phyloP scores from a whole-genome alignment of 1,284 basidiomycete species.

The Pseudozyma flocculosa region DNA sequence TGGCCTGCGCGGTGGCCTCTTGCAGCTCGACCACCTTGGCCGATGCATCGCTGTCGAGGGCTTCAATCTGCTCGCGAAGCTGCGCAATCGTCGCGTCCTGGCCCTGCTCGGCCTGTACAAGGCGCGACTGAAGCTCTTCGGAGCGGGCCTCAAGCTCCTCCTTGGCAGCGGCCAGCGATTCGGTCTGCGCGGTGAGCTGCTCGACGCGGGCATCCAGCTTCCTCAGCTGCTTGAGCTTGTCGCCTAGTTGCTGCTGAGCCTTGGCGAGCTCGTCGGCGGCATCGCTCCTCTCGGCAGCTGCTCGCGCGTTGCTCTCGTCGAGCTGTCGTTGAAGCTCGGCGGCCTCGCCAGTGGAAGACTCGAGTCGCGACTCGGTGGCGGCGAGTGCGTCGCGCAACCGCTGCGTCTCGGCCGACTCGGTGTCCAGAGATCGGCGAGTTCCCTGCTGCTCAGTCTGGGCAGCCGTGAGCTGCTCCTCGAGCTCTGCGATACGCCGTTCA shows the following conservation, averaged over 20 bases:
- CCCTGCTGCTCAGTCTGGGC: background rate
- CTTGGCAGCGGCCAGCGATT: background rate
- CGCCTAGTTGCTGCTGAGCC: background rate
- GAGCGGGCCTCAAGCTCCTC: slow-evolving; percentile 7
- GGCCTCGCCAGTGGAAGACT: background rate
- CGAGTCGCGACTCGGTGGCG: background rate
- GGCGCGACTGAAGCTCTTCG: slow-evolving; percentile 6
- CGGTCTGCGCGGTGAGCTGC: too few species aligned
- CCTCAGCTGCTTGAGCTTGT: background rate
- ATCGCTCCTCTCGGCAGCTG: background rate
- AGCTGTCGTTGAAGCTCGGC: background rate
- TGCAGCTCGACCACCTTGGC: slow-evolving; percentile 10
- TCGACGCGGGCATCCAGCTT: too few species aligned
- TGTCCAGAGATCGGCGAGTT: background rate
- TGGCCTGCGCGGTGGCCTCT: slow-evolving; percentile 4
- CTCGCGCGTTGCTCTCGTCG: background rate
- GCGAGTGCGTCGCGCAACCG: background rate
- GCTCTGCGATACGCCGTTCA: background rate
- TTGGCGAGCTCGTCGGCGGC: background rate
- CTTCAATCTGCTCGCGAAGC: slow-evolving; percentile 8
- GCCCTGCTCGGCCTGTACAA: slow-evolving; percentile 1
- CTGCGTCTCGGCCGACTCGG: background rate
- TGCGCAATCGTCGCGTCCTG: background rate
- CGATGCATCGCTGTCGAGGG: slow-evolving; percentile 3
- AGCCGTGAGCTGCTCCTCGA: background rate